These are phyloP conservation scores for Polytrichum commune DNA, from an alignment of 225 moss, liverwort and hornwort genomes.

Conservation along the genomic window DNA sequence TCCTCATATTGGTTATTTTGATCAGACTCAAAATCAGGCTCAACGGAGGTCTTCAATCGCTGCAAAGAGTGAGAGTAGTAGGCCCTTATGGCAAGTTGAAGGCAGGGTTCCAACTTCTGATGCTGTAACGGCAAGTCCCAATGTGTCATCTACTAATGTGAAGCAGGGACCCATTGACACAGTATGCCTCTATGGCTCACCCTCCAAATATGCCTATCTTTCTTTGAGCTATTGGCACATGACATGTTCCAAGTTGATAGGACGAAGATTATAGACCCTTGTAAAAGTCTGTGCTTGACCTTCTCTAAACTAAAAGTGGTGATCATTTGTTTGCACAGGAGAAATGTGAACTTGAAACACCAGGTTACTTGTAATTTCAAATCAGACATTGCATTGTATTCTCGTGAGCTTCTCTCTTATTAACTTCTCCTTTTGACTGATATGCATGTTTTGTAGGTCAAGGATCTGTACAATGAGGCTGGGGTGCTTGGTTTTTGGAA, in stretches of 20 bases:
- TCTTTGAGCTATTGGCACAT: too few species aligned
- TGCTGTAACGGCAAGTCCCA: conserved; percentile 14
- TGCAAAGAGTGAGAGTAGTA: conserved; percentile 17
- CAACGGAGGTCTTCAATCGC: conserved; percentile 23
- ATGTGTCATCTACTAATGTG: conserved; percentile 11
- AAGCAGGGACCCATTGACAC: conserved; percentile 60
- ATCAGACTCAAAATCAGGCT: conserved; percentile 66
- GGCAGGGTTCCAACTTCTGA: conserved; percentile 21
- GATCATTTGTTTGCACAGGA: not conserved
- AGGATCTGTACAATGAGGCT: conserved; percentile 53
- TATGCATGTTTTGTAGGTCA: conserved; percentile 29
- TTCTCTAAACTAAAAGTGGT: too few species aligned
- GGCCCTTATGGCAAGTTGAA: conserved; percentile 10
- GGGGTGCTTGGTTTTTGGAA: conserved; percentile 79
- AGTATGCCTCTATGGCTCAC: conserved; percentile 27
- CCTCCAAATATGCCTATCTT: not conserved
- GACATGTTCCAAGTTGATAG: too few species aligned
- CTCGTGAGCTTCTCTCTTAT: conserved; percentile 3
- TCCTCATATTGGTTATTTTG: not conserved
- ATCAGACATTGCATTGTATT: conserved; percentile 12
- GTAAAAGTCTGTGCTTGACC: not conserved
- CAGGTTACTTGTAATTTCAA: not conserved
- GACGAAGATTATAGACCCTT: not conserved
- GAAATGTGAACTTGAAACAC: not conserved
- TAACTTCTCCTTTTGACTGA: conserved; percentile 5